Conservation (phyloP, 345 rosid species). For the Microcos paniculata region DNA sequence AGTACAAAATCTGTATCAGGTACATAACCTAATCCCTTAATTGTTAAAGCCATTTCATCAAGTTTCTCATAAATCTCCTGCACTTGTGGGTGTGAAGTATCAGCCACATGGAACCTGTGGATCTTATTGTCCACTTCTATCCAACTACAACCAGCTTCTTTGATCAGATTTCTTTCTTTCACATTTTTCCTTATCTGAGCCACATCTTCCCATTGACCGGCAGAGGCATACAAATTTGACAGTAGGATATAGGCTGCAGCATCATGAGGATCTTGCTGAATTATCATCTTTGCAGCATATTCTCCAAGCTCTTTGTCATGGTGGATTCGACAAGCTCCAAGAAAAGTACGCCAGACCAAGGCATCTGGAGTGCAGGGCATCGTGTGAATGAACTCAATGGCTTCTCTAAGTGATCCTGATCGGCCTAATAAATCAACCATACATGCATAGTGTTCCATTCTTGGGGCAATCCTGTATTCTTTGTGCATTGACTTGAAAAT, state of each 20-base stretch:
- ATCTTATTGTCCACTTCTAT: conserved; percentile 61
- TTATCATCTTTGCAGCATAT: conserved; percentile 59
- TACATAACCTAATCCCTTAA: conserved; percentile 60
- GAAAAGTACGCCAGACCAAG: conserved; percentile 70
- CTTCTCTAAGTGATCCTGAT: conserved; percentile 53
- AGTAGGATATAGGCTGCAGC: conserved; percentile 67
- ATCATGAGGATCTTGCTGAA: conserved; percentile 61
- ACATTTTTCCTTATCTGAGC: conserved; percentile 54
- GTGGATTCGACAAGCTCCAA: conserved; percentile 70
- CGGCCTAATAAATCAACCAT: conserved; percentile 78
- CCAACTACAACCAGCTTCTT: conserved; percentile 88
- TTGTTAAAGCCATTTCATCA: conserved; percentile 39
- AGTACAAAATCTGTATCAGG: conserved; percentile 69
- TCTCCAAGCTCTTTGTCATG: conserved; percentile 52
- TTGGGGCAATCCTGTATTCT: conserved; percentile 58
- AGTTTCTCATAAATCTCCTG: conserved; percentile 45
- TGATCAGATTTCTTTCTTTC: conserved; percentile 55
- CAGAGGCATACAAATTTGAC: conserved; percentile 67
- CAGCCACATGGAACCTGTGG: conserved; percentile 69
- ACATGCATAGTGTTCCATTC: conserved; percentile 78
- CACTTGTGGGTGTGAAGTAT: conserved; percentile 57
- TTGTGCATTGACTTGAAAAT: conserved; percentile 55
- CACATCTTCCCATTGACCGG: conserved; percentile 64
- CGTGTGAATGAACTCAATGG: conserved; percentile 51
- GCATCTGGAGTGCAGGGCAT: conserved; percentile 59